Evolutionary conservation across 805 yeast species (phyloP), one percentile per base, ranked within the genome.

Genomic region (Cyberlindnera maclurae): DNA sequence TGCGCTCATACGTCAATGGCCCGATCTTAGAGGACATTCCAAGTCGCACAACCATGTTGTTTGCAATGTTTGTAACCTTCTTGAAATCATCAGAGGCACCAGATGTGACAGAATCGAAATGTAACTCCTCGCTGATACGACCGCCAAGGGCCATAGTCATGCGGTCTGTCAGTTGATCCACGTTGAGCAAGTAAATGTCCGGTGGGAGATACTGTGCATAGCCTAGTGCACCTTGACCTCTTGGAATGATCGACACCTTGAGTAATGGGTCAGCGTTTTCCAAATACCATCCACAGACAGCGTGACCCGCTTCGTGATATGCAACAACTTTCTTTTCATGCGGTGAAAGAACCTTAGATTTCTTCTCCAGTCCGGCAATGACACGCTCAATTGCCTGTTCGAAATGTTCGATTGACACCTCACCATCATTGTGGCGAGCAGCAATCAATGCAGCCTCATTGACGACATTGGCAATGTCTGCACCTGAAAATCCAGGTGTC

Each of bases 101-200:
- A 40, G 94, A 79, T 6, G 97, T 89, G 9, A 93, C 95, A n/a
- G 89, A 77, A 15, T 77, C 72, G 57, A 93, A 93, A 58, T 90
- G 88, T 35, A 93, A 63, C 63, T 94, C 98, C 63, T 93, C 99
- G 29, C 94, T 79, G 15, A 93, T 97, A 52, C 99, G 75, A 15
- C 99, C 99, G 30, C 97, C 99, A 34, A 93, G 70, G 0, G 97
- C 83, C 97, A 93, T 94, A 20, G 88, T 78, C 95, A 93, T 89
- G 48, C 95, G 75, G 60, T 93, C 95, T 48, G 70, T 70, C 45
- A 89, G 74, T 61, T 93, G 96, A 46, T 77, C 72, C 41, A 80
- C 79, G 24, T 82, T 75, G 49, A 85, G 67, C 54, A 93, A 67
- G 55, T 85, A 88, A 42, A 82, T 79, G 58, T 93, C 99, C 36